Evolutionary conservation across 2,329 filamentous ascomycete species (phyloP).

Genomic region (Emergomyces pasteurianus): DNA sequence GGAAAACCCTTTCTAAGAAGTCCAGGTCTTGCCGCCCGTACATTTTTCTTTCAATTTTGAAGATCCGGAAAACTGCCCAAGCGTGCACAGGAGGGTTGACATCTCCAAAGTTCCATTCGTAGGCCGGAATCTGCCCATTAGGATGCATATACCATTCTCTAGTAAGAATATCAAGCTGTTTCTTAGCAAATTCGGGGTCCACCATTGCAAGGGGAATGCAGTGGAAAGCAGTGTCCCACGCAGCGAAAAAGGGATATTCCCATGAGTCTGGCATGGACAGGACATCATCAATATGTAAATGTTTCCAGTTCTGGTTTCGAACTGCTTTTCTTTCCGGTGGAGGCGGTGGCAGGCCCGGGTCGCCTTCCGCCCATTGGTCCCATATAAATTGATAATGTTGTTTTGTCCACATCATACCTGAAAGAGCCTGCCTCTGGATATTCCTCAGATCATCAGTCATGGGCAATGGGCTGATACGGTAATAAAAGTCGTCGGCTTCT

Average conservation of each 20-base stretch:
- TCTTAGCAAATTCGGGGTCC: conserved; percentile 94
- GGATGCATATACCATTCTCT: conserved; percentile 99
- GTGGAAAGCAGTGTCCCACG: conserved; percentile 95
- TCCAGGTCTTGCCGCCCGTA: conserved; percentile 91
- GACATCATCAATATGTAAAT: conserved; percentile 89
- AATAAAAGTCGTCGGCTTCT: conserved; percentile 97
- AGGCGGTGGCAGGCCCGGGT: conserved; percentile 77
- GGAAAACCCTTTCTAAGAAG: conserved; percentile 91
- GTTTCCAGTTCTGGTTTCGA: conserved; percentile 83
- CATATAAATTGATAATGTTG: conserved; percentile 95
- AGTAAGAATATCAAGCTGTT: conserved; percentile 90
- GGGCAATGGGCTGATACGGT: conserved; percentile 78
- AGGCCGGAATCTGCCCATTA: conserved; percentile 86
- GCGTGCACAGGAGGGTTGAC: conserved; percentile 95
- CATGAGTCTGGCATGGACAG: conserved; percentile 96
- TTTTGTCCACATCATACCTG: conserved; percentile 98
- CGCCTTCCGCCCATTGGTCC: conserved; percentile 96
- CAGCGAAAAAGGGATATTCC: conserved; percentile 97
- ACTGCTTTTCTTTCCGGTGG: conserved; percentile 67
- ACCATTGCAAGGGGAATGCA: conserved; percentile 95
- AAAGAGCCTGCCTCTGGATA: conserved; percentile 86
- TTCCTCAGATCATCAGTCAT: conserved; percentile 90
- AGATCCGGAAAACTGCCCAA: conserved; percentile 88
- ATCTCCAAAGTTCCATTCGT: conserved; percentile 96
- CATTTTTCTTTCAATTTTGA: conserved; percentile 97